Percentiles rank a stretch among this genome's conserved stretches.
Evolutionary conservation across 768 basidiomycete species (phyloP).

Genomic region (Trametes cinnabarina): DNA sequence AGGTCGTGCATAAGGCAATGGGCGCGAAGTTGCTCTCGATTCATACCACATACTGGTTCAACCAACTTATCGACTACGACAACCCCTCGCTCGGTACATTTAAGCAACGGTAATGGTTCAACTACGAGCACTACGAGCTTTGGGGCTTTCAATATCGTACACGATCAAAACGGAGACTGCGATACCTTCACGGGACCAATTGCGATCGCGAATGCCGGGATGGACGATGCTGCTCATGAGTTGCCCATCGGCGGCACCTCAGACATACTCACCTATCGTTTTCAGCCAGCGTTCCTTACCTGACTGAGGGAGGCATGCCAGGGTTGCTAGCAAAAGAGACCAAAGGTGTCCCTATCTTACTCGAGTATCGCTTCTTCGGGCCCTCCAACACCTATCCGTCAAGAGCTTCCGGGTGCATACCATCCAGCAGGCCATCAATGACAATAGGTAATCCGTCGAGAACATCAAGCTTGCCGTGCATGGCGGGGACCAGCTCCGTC

Average conservation of each 20-base stretch:
- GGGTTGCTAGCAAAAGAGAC: slow-evolving; percentile 65
- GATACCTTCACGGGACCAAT: too few relatives aligned
- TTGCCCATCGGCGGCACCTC: too few relatives aligned
- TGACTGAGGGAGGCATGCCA: slow-evolving; percentile 32
- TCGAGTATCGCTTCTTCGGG: slow-evolving; percentile 76
- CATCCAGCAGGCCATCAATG: slow-evolving; percentile 70
- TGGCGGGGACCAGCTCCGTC: slow-evolving; percentile 54
- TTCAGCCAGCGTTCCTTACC: too few relatives aligned
- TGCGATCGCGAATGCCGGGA: too few relatives aligned
- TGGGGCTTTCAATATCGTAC: too few relatives aligned
- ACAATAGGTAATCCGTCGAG: slow-evolving; percentile 64
- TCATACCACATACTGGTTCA: slow-evolving; percentile 46
- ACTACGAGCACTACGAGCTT: slow-evolving; percentile 58
- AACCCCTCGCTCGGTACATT: slow-evolving; percentile 64
- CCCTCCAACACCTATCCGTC: slow-evolving; percentile 63
- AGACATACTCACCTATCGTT: too few relatives aligned
- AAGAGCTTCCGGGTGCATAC: slow-evolving; percentile 58
- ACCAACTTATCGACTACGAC: slow-evolving; percentile 49
- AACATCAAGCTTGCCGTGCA: slow-evolving; percentile 67
- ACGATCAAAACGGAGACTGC: too few relatives aligned
- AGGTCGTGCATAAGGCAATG: too few relatives aligned
- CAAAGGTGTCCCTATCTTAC: slow-evolving; percentile 55
- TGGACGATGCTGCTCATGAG: too few relatives aligned
- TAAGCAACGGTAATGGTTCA: slow-evolving; percentile 69
- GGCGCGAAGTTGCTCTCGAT: neutral